Evolutionary conservation across 805 yeast species (phyloP).

Genomic region (Starmerella bombicola): DNA sequence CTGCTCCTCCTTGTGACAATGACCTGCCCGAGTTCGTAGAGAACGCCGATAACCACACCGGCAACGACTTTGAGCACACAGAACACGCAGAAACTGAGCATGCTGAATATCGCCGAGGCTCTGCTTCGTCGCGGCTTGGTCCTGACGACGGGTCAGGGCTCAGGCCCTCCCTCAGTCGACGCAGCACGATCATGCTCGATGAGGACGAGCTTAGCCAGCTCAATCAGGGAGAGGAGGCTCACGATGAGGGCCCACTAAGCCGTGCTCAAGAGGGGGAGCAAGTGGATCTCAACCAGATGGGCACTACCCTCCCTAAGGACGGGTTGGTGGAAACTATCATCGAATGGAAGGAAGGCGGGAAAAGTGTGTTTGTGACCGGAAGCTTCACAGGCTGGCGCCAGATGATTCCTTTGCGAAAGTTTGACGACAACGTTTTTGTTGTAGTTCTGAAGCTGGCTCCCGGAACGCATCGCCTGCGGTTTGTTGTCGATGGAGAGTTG

Average conservation of each 20-base stretch:
- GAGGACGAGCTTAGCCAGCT: constrained; percentile 15
- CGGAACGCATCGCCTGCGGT: constrained; percentile 87
- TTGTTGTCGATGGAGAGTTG: constrained; percentile 87
- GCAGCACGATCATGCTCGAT: constrained; percentile 21
- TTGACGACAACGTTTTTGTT: constrained; percentile 24
- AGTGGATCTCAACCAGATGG: constrained; percentile 19
- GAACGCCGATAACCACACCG: constrained; percentile 4
- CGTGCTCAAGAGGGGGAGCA: constrained; percentile 26
- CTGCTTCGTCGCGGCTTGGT: too few relatives aligned
- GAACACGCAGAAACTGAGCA: constrained; percentile 6
- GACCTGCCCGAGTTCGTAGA: constrained; percentile 6
- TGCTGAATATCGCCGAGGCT: too few relatives aligned
- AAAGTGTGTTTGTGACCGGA: constrained; percentile 89
- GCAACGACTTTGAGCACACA: constrained; percentile 4
- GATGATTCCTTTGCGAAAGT: constrained; percentile 74
- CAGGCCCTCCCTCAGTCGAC: constrained; percentile 16
- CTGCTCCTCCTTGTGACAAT: background rate
- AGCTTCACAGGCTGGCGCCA: constrained; percentile 97
- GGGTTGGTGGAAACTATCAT: constrained; percentile 23
- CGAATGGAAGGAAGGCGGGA: constrained; percentile 90
- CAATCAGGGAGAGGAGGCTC: constrained; percentile 8
- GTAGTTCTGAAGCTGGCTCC: constrained; percentile 42
- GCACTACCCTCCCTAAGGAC: constrained; percentile 11
- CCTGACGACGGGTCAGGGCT: too few relatives aligned
- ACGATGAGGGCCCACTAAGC: constrained; percentile 21